Base-by-base conservation (phyloP, 495 filamentous ascomycete genomes). In the Neurospora sp. region DNA sequence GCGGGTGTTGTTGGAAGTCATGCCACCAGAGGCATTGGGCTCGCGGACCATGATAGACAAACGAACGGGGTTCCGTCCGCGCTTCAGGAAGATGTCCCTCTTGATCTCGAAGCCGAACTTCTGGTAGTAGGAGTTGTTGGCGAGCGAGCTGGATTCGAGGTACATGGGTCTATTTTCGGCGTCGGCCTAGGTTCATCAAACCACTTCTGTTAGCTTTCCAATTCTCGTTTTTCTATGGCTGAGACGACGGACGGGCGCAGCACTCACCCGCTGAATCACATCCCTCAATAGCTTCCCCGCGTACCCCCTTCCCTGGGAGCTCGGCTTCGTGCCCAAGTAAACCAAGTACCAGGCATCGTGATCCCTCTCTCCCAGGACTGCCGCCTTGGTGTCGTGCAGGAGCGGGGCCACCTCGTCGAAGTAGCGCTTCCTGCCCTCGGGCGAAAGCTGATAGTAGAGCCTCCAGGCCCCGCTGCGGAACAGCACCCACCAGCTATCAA, bases 11-110 rank as follows among this genome's bases (percentile, higher is more conserved):
- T 35, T 65, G 27, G 22, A 22, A 59, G 10, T 22, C 20, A 59
- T 65, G 27, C 53, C 53, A 8, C 53, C 53, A 4, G 37, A 69
- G 53, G 74, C 68, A 71, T 79, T 81, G 22, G 91, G 88, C 80
- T 92, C 88, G 68, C 92, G 84, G 59, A 93, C 89, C 92, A 95
- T 95, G 83, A 92, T 89, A 77, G 89, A 89, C 75, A 95, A 80
- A 70, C 84, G 84, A 35, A 94, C 86, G n/a, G 88, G 87, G 76
- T 85, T 86, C 69, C 82, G 81, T 39, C 85, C 87, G 22, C 89
- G 77, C 79, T 84, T 83, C 72, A 95, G 83, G 76, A 84, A 81
- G 75, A 95, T 85, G 71, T 87, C 86, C 74, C 80, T 83, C 76
- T 81, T 83, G 69, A 85, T 74, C 77, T 88, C 85, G 77, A 94